Conservation (phyloP, 805 yeast genomes). For the Saccharomycopsis capsularis region DNA sequence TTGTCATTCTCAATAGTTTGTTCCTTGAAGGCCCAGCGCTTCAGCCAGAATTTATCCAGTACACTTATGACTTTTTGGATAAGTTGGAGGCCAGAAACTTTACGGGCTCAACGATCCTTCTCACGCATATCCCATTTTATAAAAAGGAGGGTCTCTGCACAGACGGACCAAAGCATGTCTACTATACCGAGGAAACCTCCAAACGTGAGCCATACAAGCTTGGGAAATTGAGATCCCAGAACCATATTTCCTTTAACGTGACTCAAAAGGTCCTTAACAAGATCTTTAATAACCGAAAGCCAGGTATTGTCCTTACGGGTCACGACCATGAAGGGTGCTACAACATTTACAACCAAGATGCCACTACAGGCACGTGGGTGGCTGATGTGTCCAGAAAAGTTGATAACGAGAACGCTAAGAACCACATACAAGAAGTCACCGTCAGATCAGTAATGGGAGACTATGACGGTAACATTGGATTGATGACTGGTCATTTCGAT, state of each 20-base stretch:
- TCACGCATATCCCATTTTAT: conserved; percentile 87
- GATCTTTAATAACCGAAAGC: conserved; percentile 58
- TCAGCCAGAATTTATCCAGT: conserved; percentile 59
- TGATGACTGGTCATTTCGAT: conserved; percentile 68
- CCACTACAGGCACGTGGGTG: conserved; percentile 44
- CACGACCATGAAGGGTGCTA: conserved; percentile 97
- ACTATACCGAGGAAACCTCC: conserved; percentile 47
- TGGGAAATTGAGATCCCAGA: conserved; percentile 73
- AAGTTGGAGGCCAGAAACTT: conserved; percentile 49
- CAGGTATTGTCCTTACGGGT: conserved; percentile 84
- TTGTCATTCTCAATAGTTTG: conserved; percentile 81
- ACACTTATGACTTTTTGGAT: conserved; percentile 69
- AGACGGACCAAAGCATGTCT: conserved; percentile 74
- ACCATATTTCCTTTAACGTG: conserved; percentile 65
- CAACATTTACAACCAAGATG: conserved; percentile 48
- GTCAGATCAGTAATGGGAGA: conserved; percentile 97
- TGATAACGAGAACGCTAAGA: conserved; percentile 53
- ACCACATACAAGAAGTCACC: conserved; percentile 65
- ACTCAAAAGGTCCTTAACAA: conserved; percentile 62
- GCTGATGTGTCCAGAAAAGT: conserved; percentile 35
- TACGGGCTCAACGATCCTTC: conserved; percentile 70
- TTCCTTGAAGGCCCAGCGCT: conserved; percentile 86
- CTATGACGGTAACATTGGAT: conserved; percentile 81
- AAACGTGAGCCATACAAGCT: conserved; percentile 56
- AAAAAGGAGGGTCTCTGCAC: conserved; percentile 76